A percentile compares a stretch with the other conserved stretches of the same genome.
Evolutionary conservation across 2,329 filamentous ascomycete species (phyloP).

Genomic region (Dendryphion nanum): DNA sequence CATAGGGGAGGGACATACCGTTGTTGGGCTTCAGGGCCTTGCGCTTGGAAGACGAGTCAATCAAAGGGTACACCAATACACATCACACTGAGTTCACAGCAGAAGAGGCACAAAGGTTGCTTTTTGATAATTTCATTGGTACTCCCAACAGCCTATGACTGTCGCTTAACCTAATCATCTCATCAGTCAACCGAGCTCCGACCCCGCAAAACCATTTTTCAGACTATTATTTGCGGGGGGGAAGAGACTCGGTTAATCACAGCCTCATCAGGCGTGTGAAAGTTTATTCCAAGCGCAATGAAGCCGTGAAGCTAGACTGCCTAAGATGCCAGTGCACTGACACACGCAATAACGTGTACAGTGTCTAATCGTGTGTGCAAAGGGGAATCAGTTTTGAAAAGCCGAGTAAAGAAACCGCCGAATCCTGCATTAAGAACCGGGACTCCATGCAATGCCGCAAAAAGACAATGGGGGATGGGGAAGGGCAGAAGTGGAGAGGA

Average conservation of each 20-base stretch:
- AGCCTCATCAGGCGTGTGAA: neutral
- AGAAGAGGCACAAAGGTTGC: no score
- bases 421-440: conserved; percentile 13
- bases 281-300: neutral
- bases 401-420: neutral
- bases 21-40: no score
- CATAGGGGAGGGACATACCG: no score
- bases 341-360: no score
- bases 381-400: neutral
- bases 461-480: conserved; percentile 5
- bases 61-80: no score
- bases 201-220: neutral
- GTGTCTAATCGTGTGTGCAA: neutral
- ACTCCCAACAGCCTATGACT: neutral
- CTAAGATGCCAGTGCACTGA: neutral
- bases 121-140: neutral
- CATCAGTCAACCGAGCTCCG: neutral
- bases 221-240: neutral
- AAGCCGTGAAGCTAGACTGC: neutral
- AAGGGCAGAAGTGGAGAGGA: no score
- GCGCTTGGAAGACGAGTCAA: no score
- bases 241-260: neutral
- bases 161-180: neutral
- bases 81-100: no score
- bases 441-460: conserved; percentile 43